Evolutionary conservation across 495 filamentous ascomycete genomes (phyloP), one percentile per base, ranked within the genome.

Genomic region (Xylaria castorea): DNA sequence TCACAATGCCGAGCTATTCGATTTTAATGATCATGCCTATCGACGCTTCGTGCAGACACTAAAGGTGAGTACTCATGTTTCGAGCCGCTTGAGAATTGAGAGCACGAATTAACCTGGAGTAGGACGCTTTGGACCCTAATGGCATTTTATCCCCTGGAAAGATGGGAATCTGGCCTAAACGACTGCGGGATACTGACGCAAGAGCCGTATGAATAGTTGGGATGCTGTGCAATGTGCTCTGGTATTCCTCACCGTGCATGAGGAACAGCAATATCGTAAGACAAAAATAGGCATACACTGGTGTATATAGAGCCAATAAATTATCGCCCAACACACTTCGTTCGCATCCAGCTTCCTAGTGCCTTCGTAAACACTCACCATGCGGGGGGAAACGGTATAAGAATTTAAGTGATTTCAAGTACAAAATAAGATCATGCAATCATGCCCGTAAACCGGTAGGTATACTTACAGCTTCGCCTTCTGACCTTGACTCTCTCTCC

Each of bases 391-490:
- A 64, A 40, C 20, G 22, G 38, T 30, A 64, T 30, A 38, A 14
- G 5, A 36, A 22, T 30, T 38, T 18, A 20, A 51, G 1, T 32
- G 7, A 46, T 5, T 18, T 34, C 30, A 8, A 2, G 7, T 53
- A 53, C 46, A 51, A 51, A 38, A 32, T 65, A 48, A 36, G 8
- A 34, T 48, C 18, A 58, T 42, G 40, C 40, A 38, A 32, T 38
- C 20, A 16, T 38, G 20, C 16, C 25, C 25, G 40, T 53, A 53
- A 48, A 53, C 18, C 3, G 12, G 44, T 46, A 12, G 12, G 44
- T 46, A 12, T 20, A 71, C 44, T 83, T 72, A 87, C 77, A 88
- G 80, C 77, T 88, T 88, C 38, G 85, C 80, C 68, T 81, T 82
- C 50, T 48, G 66, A 1, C 38, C 64, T 25, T 76, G 73, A 34